These are phyloP conservation scores for Aspergillus novoparasiticus DNA, from an alignment of 2,329 filamentous ascomycete genomes.

Conservation along the genomic window DNA sequence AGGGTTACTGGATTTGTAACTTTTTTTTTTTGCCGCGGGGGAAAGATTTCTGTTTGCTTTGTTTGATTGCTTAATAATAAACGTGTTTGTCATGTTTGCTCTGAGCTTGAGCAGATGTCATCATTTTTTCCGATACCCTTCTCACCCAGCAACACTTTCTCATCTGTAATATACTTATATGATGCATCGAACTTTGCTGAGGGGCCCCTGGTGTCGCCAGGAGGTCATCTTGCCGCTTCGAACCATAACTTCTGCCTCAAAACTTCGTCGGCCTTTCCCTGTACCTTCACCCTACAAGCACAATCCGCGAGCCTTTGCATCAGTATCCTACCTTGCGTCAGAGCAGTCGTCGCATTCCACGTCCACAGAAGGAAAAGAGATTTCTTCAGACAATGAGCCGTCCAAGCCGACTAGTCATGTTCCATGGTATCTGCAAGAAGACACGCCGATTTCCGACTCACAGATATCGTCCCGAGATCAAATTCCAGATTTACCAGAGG, in stretches of 20 bases:
- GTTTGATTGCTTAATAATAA: constrained; percentile 18
- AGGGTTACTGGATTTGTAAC: constrained; percentile 22
- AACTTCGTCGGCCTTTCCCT: constrained; percentile 22
- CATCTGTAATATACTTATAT: constrained; percentile 7
- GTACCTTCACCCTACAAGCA: constrained; percentile 19
- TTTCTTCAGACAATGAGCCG: constrained; percentile 1
- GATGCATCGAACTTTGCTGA: constrained; percentile 38
- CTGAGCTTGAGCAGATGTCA: background rate
- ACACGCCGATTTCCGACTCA: constrained; percentile 47
- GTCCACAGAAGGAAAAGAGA: constrained; percentile 12
- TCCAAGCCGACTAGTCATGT: constrained; percentile 35
- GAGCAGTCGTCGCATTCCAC: constrained; percentile 21
- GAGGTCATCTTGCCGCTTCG: constrained; percentile 31
- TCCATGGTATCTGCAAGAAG: constrained; percentile 83
- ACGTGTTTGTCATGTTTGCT: constrained; percentile 18
- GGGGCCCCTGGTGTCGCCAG: constrained; percentile 33
- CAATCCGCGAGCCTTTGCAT: constrained; percentile 27
- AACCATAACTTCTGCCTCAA: constrained; percentile 29
- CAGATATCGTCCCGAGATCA: constrained; percentile 55
- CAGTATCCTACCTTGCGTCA: constrained; percentile 22
- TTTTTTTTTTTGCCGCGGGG: constrained; percentile 27
- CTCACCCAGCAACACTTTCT: background rate
- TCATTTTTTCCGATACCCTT: background rate
- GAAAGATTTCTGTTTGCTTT: constrained; percentile 29
- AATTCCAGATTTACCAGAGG: constrained; percentile 66